Base-by-base conservation (phyloP, 2,329 filamentous ascomycete genomes). In the Botrytis medusae region DNA sequence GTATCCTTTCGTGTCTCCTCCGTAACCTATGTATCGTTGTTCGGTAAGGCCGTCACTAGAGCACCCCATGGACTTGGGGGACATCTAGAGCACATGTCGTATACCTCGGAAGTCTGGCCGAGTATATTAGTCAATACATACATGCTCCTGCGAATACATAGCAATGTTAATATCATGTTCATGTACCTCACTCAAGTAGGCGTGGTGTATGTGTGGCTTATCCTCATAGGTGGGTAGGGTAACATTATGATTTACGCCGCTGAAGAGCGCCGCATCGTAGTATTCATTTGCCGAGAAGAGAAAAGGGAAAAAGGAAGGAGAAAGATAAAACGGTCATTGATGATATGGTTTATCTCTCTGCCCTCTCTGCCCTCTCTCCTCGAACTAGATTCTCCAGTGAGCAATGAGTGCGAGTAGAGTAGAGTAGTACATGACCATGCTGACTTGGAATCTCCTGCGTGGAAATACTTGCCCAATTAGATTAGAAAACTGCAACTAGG, bases 241-340 rank as follows among this genome's bases (percentile, higher is more conserved):
- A 69, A 37, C 48, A 69, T 69, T 16, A 7, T n/a, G 40, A 44
- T 14, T 54, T 25, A n/a, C 67, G 67, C 67, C 51, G 37, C 48
- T 42, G 51, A 69, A 57, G 37, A 69, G 65, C 65, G 65, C 67
- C 67, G 67, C 67, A 59, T 44, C 1, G 29, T 69, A 69, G 48
- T 51, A 25, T 59, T 42, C 34, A 25, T 29, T 67, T 57, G 46
- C 64, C 64, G 22, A 51, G 40, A 40, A 59, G 57, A 14, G n/a
- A 29, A 8, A 7, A 57, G 51, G 51, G n/a, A 57, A 57, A 29
- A 29, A 10, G 51, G 22, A 57, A 18, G n/a, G 9, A 29, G n/a
- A 18, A 29, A 29, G n/a, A 51, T n/a, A 6, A 57, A 29, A 57
- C 51, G 51, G 51, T 57, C 9, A 29, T 29, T 57, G 51, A 57